Evolutionary conservation across 208 protist species (phyloP), one percentile per base, ranked within the genome.

Genomic region (Sergeia podlipaevii): DNA sequence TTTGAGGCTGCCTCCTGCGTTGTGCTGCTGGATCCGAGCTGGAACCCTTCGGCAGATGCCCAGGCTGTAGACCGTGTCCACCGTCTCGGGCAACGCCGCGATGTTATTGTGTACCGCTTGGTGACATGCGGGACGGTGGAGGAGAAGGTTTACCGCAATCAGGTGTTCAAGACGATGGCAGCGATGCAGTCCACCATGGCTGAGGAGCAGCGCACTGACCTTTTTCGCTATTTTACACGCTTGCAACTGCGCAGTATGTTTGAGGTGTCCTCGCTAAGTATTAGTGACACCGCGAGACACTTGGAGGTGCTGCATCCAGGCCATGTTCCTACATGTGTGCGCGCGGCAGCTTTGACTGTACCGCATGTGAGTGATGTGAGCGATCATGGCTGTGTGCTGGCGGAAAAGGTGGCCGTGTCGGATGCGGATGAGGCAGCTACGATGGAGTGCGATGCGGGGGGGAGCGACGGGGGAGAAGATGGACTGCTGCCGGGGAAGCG

Each of bases 141-240:
- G 79, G 97, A 99, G 70, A 98, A 98, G 62, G 88, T 99, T 15
- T 99, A 99, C 69, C 91, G 98, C 46, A 94, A 97, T 51, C 97
- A 98, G 70, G 82, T 98, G 0, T 98, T 97, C 69, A 98, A 98
- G 60, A 77, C 85, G 30, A 91, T 85, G 67, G 82, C 86, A 6
- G 79, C 86, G 5, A 65, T 68, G 56, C 82, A 93, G 60, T 65
- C 69, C 3, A 76, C 65, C 36, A 21, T 32, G 3, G 1, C 43
- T 30, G 29, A 15, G 24, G 48, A 66, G 15, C 17, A 55, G 34
- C 13, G 24, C 18, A 45, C 28, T 5, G 59, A 81, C 37, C 65
- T 87, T 20, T 65, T 78, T 48, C 78, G 81, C n/a, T 91, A 91
- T 71, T 94, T 94, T 53, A 94, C 86, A 2, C 77, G 66, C 21